phyloP scores from a whole-genome alignment of 805 yeast species.

The Candida methanosorbosa region DNA sequence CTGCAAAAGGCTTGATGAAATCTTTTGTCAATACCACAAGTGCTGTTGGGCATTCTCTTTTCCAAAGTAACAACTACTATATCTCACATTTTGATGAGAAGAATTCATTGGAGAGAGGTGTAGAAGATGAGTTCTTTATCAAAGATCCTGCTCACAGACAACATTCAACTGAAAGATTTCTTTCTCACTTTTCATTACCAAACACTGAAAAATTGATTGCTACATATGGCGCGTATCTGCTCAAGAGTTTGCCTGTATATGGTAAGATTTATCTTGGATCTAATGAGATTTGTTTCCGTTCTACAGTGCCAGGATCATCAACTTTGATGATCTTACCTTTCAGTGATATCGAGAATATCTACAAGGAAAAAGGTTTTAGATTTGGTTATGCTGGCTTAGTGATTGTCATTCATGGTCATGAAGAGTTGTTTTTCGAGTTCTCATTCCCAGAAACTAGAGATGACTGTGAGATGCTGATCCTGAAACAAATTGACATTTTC shows the following conservation, averaged over 20 bases:
- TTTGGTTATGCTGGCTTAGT: conserved; percentile 67
- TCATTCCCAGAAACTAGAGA: conserved; percentile 55
- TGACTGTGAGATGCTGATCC: conserved; percentile 54
- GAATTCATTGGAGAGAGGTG: conserved; percentile 27
- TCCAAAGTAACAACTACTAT: neutral
- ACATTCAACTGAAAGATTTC: conserved; percentile 49
- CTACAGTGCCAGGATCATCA: conserved; percentile 67
- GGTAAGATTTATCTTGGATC: conserved; percentile 76
- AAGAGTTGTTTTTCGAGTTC: conserved; percentile 72
- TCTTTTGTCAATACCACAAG: conserved; percentile 1
- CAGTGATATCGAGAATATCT: conserved; percentile 59
- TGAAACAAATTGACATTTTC: conserved; percentile 39
- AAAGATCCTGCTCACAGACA: conserved; percentile 33
- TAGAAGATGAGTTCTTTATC: conserved; percentile 42
- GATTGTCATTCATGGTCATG: conserved; percentile 63
- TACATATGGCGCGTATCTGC: conserved; percentile 62
- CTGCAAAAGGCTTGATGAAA: neutral
- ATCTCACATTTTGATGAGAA: conserved; percentile 45
- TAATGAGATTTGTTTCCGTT: conserved; percentile 66
- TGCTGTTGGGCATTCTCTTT: neutral
- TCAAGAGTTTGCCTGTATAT: conserved; percentile 66
- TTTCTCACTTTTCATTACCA: conserved; percentile 56
- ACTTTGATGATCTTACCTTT: conserved; percentile 81
- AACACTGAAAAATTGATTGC: conserved; percentile 46
- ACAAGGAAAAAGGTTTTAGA: conserved; percentile 58